Conservation (phyloP, 345 rosid species). For the Citrus maxima region DNA sequence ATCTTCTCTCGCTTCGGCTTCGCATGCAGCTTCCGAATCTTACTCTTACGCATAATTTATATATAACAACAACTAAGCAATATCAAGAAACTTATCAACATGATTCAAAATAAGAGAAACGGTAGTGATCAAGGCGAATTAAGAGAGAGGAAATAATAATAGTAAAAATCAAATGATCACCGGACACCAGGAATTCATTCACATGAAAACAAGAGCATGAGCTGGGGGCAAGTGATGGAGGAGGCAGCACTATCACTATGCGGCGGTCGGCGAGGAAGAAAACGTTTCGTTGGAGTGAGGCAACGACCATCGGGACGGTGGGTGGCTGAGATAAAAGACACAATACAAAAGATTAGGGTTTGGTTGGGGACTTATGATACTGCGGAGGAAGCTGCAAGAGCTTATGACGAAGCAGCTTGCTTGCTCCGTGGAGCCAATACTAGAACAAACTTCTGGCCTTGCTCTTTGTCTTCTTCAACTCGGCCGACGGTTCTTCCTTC, state of each 20-base stretch:
- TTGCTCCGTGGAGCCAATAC: constrained; percentile 52
- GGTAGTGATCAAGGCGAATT: neutral
- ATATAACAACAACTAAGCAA: neutral
- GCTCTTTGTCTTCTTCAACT: constrained; percentile 26
- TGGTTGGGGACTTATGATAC: constrained; percentile 55
- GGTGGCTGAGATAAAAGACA: constrained; percentile 55
- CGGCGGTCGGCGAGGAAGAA: constrained; percentile 31
- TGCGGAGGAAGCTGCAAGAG: constrained; percentile 53
- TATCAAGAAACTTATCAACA: neutral
- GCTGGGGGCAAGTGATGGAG: constrained; percentile 27
- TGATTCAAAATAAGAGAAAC: constrained; percentile 13
- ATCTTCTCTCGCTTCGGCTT: neutral
- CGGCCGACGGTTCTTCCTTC: constrained; percentile 43
- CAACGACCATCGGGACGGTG: constrained; percentile 51
- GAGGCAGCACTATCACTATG: constrained; percentile 24
- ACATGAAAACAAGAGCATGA: neutral
- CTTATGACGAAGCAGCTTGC: constrained; percentile 54
- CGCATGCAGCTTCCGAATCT: neutral
- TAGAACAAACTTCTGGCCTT: constrained; percentile 48
- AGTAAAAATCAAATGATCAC: too few species aligned
- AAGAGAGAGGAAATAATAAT: neutral
- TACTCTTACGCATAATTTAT: neutral
- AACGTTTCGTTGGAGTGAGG: constrained; percentile 42
- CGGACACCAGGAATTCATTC: too few species aligned
- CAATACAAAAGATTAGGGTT: constrained; percentile 48